Evolutionary conservation across 306 rosid species (phyloP), one percentile per base, ranked within the genome.

Genomic region (apple (Malus domestica)): DNA sequence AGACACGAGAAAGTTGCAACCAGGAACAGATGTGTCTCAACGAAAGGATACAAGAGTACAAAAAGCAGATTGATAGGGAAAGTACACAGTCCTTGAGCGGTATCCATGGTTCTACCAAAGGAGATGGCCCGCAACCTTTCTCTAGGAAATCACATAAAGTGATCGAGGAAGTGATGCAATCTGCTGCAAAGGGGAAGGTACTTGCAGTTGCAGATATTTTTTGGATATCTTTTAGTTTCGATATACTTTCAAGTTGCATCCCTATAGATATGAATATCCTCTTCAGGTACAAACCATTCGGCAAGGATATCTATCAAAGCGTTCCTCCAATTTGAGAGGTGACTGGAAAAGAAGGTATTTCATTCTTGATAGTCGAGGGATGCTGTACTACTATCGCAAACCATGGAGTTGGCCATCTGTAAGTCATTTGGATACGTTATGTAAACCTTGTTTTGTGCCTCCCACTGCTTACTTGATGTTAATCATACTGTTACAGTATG

Each of bases 341-440:
- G 97, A 92, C 83, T 92, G 97, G 97, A 92, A 92, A 80, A 88
- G 96, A 84, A 89, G 95, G 87, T 88, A 83, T 85, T 92, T 92
- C 87, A 85, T 92, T 80, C 93, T 92, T 78, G 97, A 92, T 82
- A 92, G 96, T 70, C 84, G 91, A 81, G 97, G 95, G 77, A 84
- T 78, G 86, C 79, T 92, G 82, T 92, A 85, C 81, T 89, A 92
- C 85, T 92, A 92, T 76, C 97, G 97, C 72, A 92, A 89, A 81
- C 96, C 86, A 25, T 89, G 91, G 90, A 81, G 68, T 20, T 58
- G 75, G 76, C 72, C 94, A 76, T 68, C 80, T 78, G 97, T 91
- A 86, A 85, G 97, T 80, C 87, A 32, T 76, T 76, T 68, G 82
- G 83, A 81, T 61, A 49, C 55, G 38, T n/a, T 76, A 6, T 84